phyloP scores from a whole-genome alignment of 352 stramenopile genomes.

The Phytopythium kandeliae region DNA sequence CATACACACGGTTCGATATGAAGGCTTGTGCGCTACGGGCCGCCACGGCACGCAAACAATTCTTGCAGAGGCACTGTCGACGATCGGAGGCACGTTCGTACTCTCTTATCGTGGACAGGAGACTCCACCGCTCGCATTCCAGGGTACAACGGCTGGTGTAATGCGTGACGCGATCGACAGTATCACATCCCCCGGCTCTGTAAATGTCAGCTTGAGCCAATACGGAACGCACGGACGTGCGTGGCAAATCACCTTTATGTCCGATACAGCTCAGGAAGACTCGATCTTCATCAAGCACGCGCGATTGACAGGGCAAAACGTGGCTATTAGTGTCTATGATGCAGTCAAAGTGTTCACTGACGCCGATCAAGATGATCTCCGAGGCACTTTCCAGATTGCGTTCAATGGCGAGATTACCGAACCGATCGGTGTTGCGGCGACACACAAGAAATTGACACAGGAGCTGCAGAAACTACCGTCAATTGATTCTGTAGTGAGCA shows the following conservation, averaged over 20 bases:
- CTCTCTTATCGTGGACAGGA: slow-evolving; percentile 84
- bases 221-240: slow-evolving; percentile 65
- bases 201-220: slow-evolving; percentile 76
- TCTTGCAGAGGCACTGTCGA: slow-evolving; percentile 62
- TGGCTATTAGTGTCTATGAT: slow-evolving; percentile 60
- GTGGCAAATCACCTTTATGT: slow-evolving; percentile 91
- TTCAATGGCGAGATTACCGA: slow-evolving; percentile 53
- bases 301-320: slow-evolving; percentile 67
- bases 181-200: slow-evolving; percentile 69
- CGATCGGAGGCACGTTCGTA: slow-evolving; percentile 87
- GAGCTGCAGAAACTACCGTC: slow-evolving; percentile 61
- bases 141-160: slow-evolving; percentile 70
- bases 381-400: slow-evolving; percentile 48
- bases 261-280: slow-evolving; percentile 45
- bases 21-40: slow-evolving; percentile 48
- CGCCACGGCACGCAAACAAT: slow-evolving; percentile 60
- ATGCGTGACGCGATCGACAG: slow-evolving; percentile 87
- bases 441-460: slow-evolving; percentile 61
- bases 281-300: slow-evolving; percentile 72
- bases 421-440: slow-evolving; percentile 49
- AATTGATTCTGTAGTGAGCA: slow-evolving; percentile 54
- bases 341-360: slow-evolving; percentile 58
- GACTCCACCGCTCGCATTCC: slow-evolving; percentile 57
- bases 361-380: slow-evolving; percentile 50
- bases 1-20: slow-evolving; percentile 64